Percentiles rank a stretch among this genome's conserved stretches.
Conservation (phyloP, 176 grass and related monocot species). For the Elymus sibiricus region DNA sequence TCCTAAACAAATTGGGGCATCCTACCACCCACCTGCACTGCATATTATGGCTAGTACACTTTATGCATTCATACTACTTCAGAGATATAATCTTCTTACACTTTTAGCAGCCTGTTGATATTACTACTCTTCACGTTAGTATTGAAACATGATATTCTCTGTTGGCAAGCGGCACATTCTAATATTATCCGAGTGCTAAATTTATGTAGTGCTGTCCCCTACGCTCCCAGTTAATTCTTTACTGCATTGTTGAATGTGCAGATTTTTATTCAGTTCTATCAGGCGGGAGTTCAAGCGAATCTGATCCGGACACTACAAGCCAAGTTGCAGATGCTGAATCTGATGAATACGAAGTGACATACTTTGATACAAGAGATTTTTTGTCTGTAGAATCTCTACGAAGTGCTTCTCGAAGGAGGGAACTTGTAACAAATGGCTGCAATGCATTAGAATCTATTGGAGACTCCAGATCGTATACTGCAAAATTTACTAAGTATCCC, state of each 20-base stretch:
- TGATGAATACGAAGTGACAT: slow-evolving; percentile 74
- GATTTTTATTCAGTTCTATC: slow-evolving; percentile 98
- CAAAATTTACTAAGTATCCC: slow-evolving; percentile 55
- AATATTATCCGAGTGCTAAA: neutral
- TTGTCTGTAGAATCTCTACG: slow-evolving; percentile 71
- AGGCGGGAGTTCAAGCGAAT: slow-evolving; percentile 80
- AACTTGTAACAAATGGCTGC: slow-evolving; percentile 48
- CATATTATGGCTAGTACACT: neutral
- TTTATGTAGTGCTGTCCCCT: neutral
- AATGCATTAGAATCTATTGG: slow-evolving; percentile 42
- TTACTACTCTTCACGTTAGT: neutral
- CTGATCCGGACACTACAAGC: slow-evolving; percentile 85
- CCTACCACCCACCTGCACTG: neutral
- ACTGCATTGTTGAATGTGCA: slow-evolving; percentile 29
- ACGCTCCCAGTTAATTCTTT: slow-evolving; percentile 4
- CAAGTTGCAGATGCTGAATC: slow-evolving; percentile 79
- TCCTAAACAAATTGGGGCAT: too few relatives aligned
- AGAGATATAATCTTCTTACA: neutral
- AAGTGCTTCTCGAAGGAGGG: slow-evolving; percentile 75
- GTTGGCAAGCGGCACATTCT: neutral
- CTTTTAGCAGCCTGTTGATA: neutral
- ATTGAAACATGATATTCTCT: slow-evolving; percentile 1
- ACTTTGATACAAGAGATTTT: slow-evolving; percentile 90
- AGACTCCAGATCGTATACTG: slow-evolving; percentile 23
- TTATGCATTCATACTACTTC: neutral